A percentile compares a stretch with the other conserved stretches of the same genome.
Conservation (phyloP, 805 yeast genomes). For the Allodekkera sacchari region DNA sequence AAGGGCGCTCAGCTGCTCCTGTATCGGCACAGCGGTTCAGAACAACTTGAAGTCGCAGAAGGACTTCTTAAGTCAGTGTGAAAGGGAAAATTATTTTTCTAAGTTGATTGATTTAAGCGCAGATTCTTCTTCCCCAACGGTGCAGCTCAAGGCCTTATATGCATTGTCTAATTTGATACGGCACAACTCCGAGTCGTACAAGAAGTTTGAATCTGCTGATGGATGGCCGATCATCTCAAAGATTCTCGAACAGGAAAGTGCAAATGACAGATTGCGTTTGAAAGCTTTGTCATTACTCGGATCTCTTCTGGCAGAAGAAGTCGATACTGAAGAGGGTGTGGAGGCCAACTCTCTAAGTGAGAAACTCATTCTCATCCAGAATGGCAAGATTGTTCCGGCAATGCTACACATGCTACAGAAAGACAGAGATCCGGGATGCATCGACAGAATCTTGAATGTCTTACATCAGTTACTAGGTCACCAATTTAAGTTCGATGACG, state of each 20-base stretch:
- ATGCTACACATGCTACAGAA: slow-evolving; percentile 25
- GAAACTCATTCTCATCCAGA: slow-evolving; percentile 30
- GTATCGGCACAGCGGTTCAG: slow-evolving; percentile 81
- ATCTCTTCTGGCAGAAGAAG: slow-evolving; percentile 50
- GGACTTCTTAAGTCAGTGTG: slow-evolving; percentile 45
- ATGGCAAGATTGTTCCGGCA: slow-evolving; percentile 25
- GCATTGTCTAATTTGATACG: slow-evolving; percentile 71
- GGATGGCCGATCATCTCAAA: slow-evolving; percentile 56
- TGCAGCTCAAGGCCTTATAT: slow-evolving; percentile 59
- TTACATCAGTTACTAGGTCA: slow-evolving; percentile 36
- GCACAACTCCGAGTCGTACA: slow-evolving; percentile 52
- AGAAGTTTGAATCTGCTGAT: slow-evolving; percentile 40
- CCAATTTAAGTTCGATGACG: slow-evolving; percentile 36
- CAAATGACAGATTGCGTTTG: slow-evolving; percentile 8
- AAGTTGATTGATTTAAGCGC: slow-evolving; percentile 32
- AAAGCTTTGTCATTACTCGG: slow-evolving; percentile 13
- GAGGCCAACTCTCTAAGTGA: not conserved
- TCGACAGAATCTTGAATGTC: slow-evolving; percentile 50
- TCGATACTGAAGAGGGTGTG: slow-evolving; percentile 24
- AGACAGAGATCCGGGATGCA: slow-evolving; percentile 35
- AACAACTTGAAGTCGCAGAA: slow-evolving; percentile 74
- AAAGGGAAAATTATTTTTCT: slow-evolving; percentile 33
- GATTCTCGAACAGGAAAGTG: slow-evolving; percentile 8
- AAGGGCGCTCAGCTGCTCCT: slow-evolving; percentile 55
- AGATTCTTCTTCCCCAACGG: slow-evolving; percentile 16